Base-by-base conservation (phyloP, 768 basidiomycete species). In the Tricholoma sp. region DNA sequence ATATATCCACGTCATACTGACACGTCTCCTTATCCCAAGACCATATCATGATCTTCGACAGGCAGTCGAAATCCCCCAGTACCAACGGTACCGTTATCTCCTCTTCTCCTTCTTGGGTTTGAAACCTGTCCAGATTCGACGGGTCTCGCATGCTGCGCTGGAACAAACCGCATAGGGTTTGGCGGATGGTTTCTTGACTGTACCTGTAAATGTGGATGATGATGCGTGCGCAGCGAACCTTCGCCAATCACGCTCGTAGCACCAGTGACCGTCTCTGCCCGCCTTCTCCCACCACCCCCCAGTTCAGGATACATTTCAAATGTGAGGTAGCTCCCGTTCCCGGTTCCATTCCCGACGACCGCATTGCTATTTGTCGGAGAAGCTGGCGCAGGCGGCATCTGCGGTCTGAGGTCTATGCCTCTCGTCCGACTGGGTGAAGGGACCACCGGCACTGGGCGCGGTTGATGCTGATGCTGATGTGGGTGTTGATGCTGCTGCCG, bases 11-110 rank as follows among this genome's bases (percentile, higher is more conserved):
- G 47, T 17, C 42, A 44, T 10, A 44, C 10, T 44, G 42, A 44
- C 42, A 44, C 42, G 42, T 44, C 20, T 15, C 47, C 29, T 58
- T 49, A 63, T 31, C 58, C 63, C 53, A 63, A 50, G 13, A 63
- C 53, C 63, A 63, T 63, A 61, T 61, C 60, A 56, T 58, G 53
- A 31, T 59, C 57, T 44, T 56, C 59, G 44, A 54, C 53, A 28
- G 53, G 59, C 34, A 54, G 28, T 50, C 59, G 53, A 32, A 49
- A 33, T 13, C 42, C 50, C 18, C 54, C 44, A 17, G 51, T 17
- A 18, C 34, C 52, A 15, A 44, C 48, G 31, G 20, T 36, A n/a
- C 42, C 45, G 8, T 48, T 57, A 31, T 45, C 44, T n/a, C 34
- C 49, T 42, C 58, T 55, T 48, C 58, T 55, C 47, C 58, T 28